Conservation (phyloP, 768 basidiomycete genomes). For the Rhizopogon vinicolor region DNA sequence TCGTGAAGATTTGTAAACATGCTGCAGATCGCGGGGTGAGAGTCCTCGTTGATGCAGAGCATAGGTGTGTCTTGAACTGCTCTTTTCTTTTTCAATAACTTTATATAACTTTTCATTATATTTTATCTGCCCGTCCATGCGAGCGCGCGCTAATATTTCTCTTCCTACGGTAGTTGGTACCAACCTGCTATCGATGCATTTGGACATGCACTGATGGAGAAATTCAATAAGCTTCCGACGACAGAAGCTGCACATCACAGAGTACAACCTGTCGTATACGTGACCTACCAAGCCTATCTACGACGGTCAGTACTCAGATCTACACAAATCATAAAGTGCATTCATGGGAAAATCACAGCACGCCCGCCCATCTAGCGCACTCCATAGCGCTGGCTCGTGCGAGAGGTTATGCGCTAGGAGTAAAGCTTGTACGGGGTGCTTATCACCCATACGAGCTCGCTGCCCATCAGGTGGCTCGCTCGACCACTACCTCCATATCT, state of each 20-base stretch:
- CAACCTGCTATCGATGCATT: slow-evolving; percentile 81
- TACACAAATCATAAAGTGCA: neutral
- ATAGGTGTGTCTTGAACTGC: slow-evolving; percentile 40
- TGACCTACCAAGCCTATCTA: slow-evolving; percentile 88
- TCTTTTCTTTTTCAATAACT: too few relatives aligned
- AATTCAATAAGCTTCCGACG: slow-evolving; percentile 54
- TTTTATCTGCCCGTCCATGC: too few relatives aligned
- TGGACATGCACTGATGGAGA: slow-evolving; percentile 66
- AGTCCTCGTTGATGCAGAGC: slow-evolving; percentile 83
- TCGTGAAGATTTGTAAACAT: slow-evolving; percentile 58
- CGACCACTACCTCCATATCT: slow-evolving; percentile 15
- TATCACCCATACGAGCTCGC: slow-evolving; percentile 77
- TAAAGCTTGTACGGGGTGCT: slow-evolving; percentile 91
- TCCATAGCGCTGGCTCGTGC: slow-evolving; percentile 60
- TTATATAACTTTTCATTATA: too few relatives aligned
- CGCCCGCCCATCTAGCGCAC: slow-evolving; percentile 61
- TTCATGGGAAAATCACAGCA: slow-evolving; percentile 34
- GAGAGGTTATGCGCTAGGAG: slow-evolving; percentile 72
- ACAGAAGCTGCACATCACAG: neutral
- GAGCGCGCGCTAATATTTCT: neutral
- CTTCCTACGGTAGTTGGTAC: slow-evolving; percentile 42
- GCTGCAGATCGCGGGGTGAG: slow-evolving; percentile 62
- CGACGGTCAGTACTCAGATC: slow-evolving; percentile 43
- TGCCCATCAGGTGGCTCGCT: slow-evolving; percentile 25
- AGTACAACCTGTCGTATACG: slow-evolving; percentile 74